These are phyloP conservation scores for Candida maltosa DNA, from an alignment of 805 yeast genomes.

Conservation along the genomic window DNA sequence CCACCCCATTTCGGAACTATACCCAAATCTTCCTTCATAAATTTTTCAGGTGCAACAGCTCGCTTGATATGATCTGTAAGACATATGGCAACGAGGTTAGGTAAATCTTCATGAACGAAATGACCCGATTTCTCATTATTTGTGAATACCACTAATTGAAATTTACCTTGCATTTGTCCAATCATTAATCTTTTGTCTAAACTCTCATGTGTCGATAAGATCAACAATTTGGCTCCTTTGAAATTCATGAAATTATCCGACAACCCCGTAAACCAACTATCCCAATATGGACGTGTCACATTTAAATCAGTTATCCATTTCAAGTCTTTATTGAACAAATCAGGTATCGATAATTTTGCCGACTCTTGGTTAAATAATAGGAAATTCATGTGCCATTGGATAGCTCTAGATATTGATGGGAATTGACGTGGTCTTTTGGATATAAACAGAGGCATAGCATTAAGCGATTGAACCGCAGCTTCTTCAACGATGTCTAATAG, in stretches of 20 bases:
- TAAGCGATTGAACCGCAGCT: conserved; percentile 71
- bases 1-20: conserved; percentile 39
- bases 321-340: conserved; percentile 40
- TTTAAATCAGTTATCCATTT: conserved; percentile 66
- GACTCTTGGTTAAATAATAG: conserved; percentile 55
- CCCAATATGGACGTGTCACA: conserved; percentile 70
- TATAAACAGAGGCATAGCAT: conserved; percentile 65
- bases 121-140: conserved; percentile 67
- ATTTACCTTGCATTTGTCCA: conserved; percentile 98
- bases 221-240: conserved; percentile 57
- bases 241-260: conserved; percentile 48
- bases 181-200: conserved; percentile 82
- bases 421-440: conserved; percentile 63
- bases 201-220: conserved; percentile 86
- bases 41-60: conserved; percentile 33
- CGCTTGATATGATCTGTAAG: conserved; percentile 48
- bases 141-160: conserved; percentile 77
- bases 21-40: conserved; percentile 26
- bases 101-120: conserved; percentile 91
- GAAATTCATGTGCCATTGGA: conserved; percentile 74
- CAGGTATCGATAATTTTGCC: conserved; percentile 78
- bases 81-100: conserved; percentile 61
- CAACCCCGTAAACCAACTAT: conserved; percentile 73
- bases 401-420: conserved; percentile 50
- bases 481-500: conserved; percentile 94